A percentile compares a stretch with the other conserved stretches of the same genome.
phyloP scores from a whole-genome alignment of 352 stramenopile species.

The Globisporangium barbulae region DNA sequence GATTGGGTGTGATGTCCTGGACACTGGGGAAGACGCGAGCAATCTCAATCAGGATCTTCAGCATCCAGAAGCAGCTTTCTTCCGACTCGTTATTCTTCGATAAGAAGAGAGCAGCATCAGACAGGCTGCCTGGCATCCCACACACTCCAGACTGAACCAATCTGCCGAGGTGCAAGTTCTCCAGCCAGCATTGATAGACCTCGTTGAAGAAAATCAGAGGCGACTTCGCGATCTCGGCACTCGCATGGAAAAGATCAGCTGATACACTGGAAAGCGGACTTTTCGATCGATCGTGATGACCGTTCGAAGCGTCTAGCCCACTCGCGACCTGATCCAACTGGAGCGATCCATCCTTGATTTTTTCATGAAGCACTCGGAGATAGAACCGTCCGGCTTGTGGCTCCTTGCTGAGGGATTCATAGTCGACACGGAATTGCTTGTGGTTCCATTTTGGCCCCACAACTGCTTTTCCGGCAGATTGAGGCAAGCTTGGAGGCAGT shows the following conservation, averaged over 20 bases:
- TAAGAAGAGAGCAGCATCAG: slow-evolving; percentile 6
- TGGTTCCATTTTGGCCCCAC: slow-evolving; percentile 61
- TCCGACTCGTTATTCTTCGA: slow-evolving; percentile 23
- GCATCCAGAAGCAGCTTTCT: slow-evolving; percentile 51
- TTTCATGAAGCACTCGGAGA: slow-evolving; percentile 63
- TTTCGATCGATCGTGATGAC: slow-evolving; percentile 40
- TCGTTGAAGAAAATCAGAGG: slow-evolving; percentile 69
- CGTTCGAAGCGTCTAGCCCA: slow-evolving; percentile 31
- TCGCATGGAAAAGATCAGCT: slow-evolving; percentile 54
- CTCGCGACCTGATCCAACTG: slow-evolving; percentile 51
- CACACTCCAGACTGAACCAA: slow-evolving; percentile 31
- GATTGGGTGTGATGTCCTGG: slow-evolving; percentile 38
- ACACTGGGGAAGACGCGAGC: slow-evolving; percentile 56
- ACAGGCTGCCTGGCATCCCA: slow-evolving; percentile 29
- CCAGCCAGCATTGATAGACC: slow-evolving; percentile 81
- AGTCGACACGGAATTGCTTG: slow-evolving; percentile 58
- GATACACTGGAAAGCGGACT: slow-evolving; percentile 22
- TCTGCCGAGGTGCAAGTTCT: slow-evolving; percentile 55
- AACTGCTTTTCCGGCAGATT: slow-evolving; percentile 18
- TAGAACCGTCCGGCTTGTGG: slow-evolving; percentile 67
- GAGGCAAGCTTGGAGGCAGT: slow-evolving; percentile 17
- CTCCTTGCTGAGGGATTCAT: slow-evolving; percentile 60
- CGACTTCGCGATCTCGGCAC: slow-evolving; percentile 61
- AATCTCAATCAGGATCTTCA: slow-evolving; percentile 70
- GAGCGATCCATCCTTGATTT: slow-evolving; percentile 69